Conservation (phyloP, 1,284 basidiomycete species). For the Malassezia brasiliensis region DNA sequence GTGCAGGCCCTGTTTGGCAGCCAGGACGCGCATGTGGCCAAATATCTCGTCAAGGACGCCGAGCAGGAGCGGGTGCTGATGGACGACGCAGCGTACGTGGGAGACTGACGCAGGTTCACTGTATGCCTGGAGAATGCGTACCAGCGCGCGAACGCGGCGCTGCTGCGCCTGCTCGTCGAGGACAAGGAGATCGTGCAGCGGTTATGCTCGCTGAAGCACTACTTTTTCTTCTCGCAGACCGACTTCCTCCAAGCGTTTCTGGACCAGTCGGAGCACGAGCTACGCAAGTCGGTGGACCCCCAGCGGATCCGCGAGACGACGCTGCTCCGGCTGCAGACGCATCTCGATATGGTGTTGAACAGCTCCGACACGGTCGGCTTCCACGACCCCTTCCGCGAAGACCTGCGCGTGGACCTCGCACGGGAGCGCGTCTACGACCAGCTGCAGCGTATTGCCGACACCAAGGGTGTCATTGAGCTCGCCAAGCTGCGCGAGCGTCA, state of each 20-base stretch:
- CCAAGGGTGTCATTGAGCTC: constrained; percentile 43
- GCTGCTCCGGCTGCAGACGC: constrained; percentile 39
- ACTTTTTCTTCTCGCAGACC: constrained; percentile 41
- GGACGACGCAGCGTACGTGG: constrained; percentile 33
- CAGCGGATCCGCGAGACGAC: constrained; percentile 51
- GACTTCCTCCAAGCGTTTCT: constrained; percentile 45
- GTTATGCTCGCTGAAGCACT: constrained; percentile 43
- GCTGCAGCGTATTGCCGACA: constrained; percentile 45
- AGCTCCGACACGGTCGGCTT: constrained; percentile 42
- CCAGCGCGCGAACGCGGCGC: constrained; percentile 40
- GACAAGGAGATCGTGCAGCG: constrained; percentile 41
- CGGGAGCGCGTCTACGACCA: constrained; percentile 44
- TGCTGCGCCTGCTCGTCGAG: constrained; percentile 37
- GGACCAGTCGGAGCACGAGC: constrained; percentile 41
- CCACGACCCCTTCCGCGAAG: constrained; percentile 42
- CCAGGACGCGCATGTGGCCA: constrained; percentile 13
- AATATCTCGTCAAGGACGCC: constrained; percentile 2
- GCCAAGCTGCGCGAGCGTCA: constrained; percentile 37
- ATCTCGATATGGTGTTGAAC: constrained; percentile 43
- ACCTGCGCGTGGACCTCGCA: constrained; percentile 40
- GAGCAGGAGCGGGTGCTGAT: constrained; percentile 26
- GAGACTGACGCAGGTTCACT: constrained; percentile 25
- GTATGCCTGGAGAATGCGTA: constrained; percentile 41
- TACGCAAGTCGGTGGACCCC: constrained; percentile 38
- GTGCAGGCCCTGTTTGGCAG: constrained; percentile 14